phyloP scores from a whole-genome alignment of 495 filamentous ascomycete genomes.

The Lepidopterella palustris region DNA sequence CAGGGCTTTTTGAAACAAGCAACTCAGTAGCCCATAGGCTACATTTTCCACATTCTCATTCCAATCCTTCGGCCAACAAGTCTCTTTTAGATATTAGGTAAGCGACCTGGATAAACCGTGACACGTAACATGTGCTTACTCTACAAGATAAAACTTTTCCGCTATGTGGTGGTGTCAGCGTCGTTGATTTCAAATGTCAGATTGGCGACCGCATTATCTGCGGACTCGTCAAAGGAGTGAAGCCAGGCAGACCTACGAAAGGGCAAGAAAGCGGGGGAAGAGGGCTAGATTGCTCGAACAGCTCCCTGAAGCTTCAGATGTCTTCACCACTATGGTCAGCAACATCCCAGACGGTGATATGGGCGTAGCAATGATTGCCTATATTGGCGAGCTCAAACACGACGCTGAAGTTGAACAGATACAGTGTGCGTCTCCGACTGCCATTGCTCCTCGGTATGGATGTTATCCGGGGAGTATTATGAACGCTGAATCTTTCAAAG shows the following conservation, averaged over 20 bases:
- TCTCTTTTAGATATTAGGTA: no score
- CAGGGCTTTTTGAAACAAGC: no score
- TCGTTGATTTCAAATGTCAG: slow-evolving; percentile 55
- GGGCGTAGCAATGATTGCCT: slow-evolving; percentile 54
- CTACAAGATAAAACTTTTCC: no score
- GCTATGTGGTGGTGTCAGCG: slow-evolving; percentile 59
- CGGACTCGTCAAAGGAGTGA: slow-evolving; percentile 56
- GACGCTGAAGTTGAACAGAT: slow-evolving; percentile 56
- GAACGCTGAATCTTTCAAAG: neutral
- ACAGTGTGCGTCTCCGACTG: slow-evolving; percentile 58
- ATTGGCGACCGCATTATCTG: slow-evolving; percentile 46
- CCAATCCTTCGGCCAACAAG: no score
- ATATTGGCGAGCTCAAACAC: slow-evolving; percentile 62
- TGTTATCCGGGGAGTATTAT: slow-evolving; percentile 28
- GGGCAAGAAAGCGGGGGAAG: slow-evolving; percentile 50
- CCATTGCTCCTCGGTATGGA: slow-evolving; percentile 59
- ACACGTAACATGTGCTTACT: no score
- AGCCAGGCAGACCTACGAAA: slow-evolving; percentile 49
- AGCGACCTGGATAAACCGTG: no score
- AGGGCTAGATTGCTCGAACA: slow-evolving; percentile 58
- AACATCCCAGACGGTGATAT: slow-evolving; percentile 52
- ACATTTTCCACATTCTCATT: no score
- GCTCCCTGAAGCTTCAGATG: slow-evolving; percentile 49
- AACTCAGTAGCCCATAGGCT: no score
- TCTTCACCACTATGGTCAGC: slow-evolving; percentile 58